Evolutionary conservation across 2,329 filamentous ascomycete genomes (phyloP).

Genomic region (Calonectria pteridis): DNA sequence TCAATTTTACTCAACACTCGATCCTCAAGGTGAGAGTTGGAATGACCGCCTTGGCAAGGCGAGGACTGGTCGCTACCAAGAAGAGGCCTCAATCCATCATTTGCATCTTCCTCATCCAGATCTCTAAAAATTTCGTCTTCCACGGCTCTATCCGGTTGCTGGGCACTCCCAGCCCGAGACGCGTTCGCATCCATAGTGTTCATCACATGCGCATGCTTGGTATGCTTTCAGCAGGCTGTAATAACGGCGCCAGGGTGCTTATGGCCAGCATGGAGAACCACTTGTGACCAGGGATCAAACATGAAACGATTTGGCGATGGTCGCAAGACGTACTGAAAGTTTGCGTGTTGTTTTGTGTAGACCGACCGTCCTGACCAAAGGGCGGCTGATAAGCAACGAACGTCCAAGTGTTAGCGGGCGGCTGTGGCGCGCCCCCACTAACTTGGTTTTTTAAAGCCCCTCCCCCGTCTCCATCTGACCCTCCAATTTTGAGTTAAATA

Average conservation of each 20-base stretch:
- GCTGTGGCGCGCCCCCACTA: not conserved
- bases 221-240: not conserved
- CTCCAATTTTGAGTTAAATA: not conserved
- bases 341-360: not conserved
- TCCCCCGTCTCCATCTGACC: not conserved
- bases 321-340: not conserved
- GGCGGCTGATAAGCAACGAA: not conserved
- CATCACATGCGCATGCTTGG: not conserved
- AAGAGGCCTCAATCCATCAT: slow-evolving; percentile 21
- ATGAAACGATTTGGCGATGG: not conserved
- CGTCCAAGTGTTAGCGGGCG: not conserved
- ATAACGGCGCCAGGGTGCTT: not conserved
- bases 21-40: slow-evolving; percentile 30
- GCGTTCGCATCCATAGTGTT: not conserved
- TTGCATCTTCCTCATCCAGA: not conserved
- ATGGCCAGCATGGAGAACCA: too few relatives aligned
- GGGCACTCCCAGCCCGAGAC: not conserved
- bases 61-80: not conserved
- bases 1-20: slow-evolving; percentile 69
- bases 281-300: too few relatives aligned
- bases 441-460: not conserved
- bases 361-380: too few relatives aligned
- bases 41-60: too few relatives aligned
- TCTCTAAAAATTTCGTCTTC: not conserved
- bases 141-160: not conserved